phyloP scores from a whole-genome alignment of 2,329 filamentous ascomycete species.

The Monosporascus sp. region DNA sequence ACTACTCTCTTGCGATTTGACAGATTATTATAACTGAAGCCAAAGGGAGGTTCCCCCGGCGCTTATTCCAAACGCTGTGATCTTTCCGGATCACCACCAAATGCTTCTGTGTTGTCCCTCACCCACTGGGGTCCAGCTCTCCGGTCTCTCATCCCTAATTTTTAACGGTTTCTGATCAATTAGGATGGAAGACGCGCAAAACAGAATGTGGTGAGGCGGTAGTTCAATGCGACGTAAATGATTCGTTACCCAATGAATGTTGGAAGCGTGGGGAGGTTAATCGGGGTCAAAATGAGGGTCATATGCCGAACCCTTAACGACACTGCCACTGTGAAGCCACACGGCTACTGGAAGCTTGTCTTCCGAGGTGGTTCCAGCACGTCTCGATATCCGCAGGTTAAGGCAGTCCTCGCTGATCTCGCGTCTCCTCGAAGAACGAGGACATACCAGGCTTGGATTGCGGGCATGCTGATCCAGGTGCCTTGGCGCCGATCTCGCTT shows the following conservation, averaged over 20 bases:
- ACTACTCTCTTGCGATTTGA: too few relatives aligned
- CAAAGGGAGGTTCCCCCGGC: constrained; percentile 17
- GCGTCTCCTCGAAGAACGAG: constrained; percentile 18
- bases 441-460: constrained; percentile 17
- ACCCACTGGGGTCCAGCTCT: constrained; percentile 21
- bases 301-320: constrained; percentile 21
- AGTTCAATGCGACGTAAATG: constrained; percentile 22
- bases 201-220: constrained; percentile 26
- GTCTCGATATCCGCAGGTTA: constrained; percentile 19
- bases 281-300: constrained; percentile 19
- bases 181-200: constrained; percentile 21
- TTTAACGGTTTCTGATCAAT: constrained; percentile 22
- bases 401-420: constrained; percentile 23
- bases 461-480: constrained; percentile 21
- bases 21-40: constrained; percentile 13
- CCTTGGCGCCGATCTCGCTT: constrained; percentile 15
- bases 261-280: constrained; percentile 13
- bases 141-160: constrained; percentile 20
- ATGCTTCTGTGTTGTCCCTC: constrained; percentile 20
- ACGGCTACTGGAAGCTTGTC: constrained; percentile 22
- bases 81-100: constrained; percentile 20
- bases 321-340: constrained; percentile 17
- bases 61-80: constrained; percentile 16
- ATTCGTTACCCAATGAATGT: constrained; percentile 15
- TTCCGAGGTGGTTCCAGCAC: constrained; percentile 7